phyloP scores from a whole-genome alignment of 768 basidiomycete genomes.

The Lanmaoa pseudosensibilis region DNA sequence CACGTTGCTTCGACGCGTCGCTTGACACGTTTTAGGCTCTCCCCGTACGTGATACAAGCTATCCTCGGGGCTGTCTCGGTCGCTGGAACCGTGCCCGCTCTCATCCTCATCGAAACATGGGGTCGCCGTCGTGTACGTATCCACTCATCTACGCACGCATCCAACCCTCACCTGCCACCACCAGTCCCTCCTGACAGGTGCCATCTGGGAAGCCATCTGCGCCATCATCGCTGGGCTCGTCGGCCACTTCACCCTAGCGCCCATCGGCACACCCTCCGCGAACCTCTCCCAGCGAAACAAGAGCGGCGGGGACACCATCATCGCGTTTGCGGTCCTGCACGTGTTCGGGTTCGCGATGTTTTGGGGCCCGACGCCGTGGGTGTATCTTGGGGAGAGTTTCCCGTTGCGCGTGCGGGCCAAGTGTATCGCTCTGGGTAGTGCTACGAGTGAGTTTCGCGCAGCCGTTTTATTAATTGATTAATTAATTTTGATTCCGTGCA shows the following conservation, averaged over 20 bases:
- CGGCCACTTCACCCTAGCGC: constrained; percentile 67
- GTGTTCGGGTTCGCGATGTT: constrained; percentile 70
- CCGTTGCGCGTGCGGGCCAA: constrained; percentile 76
- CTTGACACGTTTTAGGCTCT: constrained; percentile 38
- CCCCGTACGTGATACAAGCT: constrained; percentile 69
- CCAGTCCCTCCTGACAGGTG: constrained; percentile 36
- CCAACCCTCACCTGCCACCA: background rate
- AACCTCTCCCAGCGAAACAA: constrained; percentile 55
- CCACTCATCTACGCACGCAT: constrained; percentile 22
- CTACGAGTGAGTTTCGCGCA: constrained; percentile 38
- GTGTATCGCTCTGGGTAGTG: constrained; percentile 69
- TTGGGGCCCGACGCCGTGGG: constrained; percentile 78
- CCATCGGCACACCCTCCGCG: constrained; percentile 43
- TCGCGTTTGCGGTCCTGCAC: constrained; percentile 75
- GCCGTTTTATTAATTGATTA: background rate
- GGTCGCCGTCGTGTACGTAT: constrained; percentile 61
- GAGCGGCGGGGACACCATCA: constrained; percentile 50
- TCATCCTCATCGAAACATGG: constrained; percentile 67
- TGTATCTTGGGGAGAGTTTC: constrained; percentile 80
- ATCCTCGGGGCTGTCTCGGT: constrained; percentile 75
- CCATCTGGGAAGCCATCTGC: constrained; percentile 57
- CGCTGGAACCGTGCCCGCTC: constrained; percentile 67
- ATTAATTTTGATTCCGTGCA: no score
- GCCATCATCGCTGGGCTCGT: constrained; percentile 68
- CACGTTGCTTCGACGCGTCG: background rate